Evolutionary conservation across 768 basidiomycete genomes (phyloP).

Genomic region (Rhodotorula diobovata): DNA sequence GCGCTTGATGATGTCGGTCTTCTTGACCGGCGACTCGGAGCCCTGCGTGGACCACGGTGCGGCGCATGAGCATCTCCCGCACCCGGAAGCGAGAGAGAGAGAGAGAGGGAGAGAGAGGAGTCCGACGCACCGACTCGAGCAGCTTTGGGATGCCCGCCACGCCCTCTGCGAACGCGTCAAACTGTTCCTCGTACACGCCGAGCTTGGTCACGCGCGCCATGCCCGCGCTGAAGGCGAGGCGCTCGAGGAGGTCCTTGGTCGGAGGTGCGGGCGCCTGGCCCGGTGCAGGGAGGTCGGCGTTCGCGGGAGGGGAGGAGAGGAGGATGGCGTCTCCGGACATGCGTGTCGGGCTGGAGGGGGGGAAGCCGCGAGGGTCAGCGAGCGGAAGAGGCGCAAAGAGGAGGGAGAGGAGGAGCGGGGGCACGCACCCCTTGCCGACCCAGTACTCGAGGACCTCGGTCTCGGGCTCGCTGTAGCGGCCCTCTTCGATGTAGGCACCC

Average conservation of each 20-base stretch:
- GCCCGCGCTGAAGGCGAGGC: constrained; percentile 39
- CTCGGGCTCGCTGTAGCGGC: constrained; percentile 37
- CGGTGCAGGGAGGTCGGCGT: background rate
- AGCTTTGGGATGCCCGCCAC: constrained; percentile 31
- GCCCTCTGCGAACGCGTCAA: constrained; percentile 41
- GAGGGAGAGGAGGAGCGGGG: background rate
- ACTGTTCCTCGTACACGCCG: constrained; percentile 42
- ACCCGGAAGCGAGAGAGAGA: background rate
- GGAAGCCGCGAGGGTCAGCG: constrained; percentile 3
- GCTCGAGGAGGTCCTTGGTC: constrained; percentile 38
- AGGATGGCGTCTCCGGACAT: constrained; percentile 33
- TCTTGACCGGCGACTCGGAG: constrained; percentile 39
- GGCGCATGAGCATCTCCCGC: too few relatives aligned
- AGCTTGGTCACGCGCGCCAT: constrained; percentile 42
- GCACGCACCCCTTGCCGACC: constrained; percentile 10
- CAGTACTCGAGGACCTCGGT: constrained; percentile 41
- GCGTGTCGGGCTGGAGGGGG: constrained; percentile 9
- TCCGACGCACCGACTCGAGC: constrained; percentile 22
- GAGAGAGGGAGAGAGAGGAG: background rate
- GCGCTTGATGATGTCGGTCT: constrained; percentile 78
- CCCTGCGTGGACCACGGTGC: constrained; percentile 1
- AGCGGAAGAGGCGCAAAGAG: background rate
- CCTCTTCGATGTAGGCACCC: constrained; percentile 32
- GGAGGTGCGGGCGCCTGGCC: constrained; percentile 1
- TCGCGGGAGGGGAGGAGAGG: constrained; percentile 5